Conservation (phyloP, 768 basidiomycete genomes). For the Strobilomyces dryophilus region DNA sequence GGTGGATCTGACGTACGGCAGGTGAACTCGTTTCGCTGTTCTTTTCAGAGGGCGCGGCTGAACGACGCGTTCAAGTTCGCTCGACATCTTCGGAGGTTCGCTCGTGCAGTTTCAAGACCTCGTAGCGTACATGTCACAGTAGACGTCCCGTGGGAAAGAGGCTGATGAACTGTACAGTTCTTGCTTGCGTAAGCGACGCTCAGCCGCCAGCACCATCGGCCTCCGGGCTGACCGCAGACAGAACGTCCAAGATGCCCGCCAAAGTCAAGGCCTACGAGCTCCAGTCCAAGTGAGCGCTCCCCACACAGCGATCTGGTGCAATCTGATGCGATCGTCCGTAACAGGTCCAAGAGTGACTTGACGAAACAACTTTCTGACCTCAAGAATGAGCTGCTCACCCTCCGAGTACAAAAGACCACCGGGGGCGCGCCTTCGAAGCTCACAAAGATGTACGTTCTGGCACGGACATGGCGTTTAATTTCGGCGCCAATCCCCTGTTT, state of each 20-base stretch:
- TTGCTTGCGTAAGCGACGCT: conserved; percentile 28
- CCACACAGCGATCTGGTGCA: background rate
- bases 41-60: background rate
- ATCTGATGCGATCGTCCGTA: conserved; percentile 8
- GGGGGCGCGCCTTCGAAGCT: conserved; percentile 94
- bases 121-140: conserved; percentile 9
- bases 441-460: conserved; percentile 83
- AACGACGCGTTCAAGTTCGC: conserved; percentile 35
- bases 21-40: conserved; percentile 24
- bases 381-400: conserved; percentile 88
- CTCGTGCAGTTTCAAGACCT: conserved; percentile 60
- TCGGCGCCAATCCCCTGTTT: background rate
- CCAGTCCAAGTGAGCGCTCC: conserved; percentile 76
- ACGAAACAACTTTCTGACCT: conserved; percentile 89
- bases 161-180: conserved; percentile 42
- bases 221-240: conserved; percentile 28
- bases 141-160: conserved; percentile 34
- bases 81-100: conserved; percentile 70
- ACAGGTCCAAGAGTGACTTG: conserved; percentile 95
- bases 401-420: conserved; percentile 98
- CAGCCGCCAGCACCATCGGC: conserved; percentile 24
- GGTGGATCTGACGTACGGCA: conserved; percentile 45
- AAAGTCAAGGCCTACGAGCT: conserved; percentile 97
- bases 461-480: background rate
- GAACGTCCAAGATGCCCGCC: conserved; percentile 64